Percentiles rank a stretch among this genome's conserved stretches.
These are phyloP conservation scores for Zygotorulaspora florentina DNA, from an alignment of 805 yeast genomes.

Conservation along the genomic window DNA sequence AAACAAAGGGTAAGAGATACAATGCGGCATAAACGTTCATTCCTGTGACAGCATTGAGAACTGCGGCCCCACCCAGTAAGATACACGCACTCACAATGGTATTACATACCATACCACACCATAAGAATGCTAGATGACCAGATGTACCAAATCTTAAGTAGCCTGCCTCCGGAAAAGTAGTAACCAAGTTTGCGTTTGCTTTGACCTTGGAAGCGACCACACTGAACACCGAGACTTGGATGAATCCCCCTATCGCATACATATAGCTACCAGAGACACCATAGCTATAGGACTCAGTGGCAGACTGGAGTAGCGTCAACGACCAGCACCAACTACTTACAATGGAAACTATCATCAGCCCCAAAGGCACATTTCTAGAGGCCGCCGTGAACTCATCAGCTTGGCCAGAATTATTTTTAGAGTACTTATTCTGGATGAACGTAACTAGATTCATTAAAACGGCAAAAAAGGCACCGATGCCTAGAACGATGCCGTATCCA, in stretches of 20 bases:
- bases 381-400: conserved; percentile 45
- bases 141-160: conserved; percentile 39
- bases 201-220: conserved; percentile 37
- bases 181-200: conserved; percentile 37
- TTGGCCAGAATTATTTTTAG: conserved; percentile 27
- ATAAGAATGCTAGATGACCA: conserved; percentile 38
- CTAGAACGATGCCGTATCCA: conserved; percentile 36
- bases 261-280: conserved; percentile 35
- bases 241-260: conserved; percentile 28
- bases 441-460: conserved; percentile 41
- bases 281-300: conserved; percentile 30
- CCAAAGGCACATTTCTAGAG: conserved; percentile 41
- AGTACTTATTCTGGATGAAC: conserved; percentile 35
- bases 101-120: conserved; percentile 40
- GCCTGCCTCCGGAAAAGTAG: conserved; percentile 42
- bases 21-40: conserved; percentile 45
- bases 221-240: conserved; percentile 36
- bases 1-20: conserved; percentile 46
- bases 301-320: conserved; percentile 31
- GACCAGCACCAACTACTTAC: conserved; percentile 43
- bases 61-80: conserved; percentile 44
- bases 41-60: conserved; percentile 40
- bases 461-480: conserved; percentile 43
- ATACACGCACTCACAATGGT: conserved; percentile 41
- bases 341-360: conserved; percentile 41